These are phyloP conservation scores for Halophytophthora batemanensis DNA, from an alignment of 352 stramenopile species.

Conservation along the genomic window DNA sequence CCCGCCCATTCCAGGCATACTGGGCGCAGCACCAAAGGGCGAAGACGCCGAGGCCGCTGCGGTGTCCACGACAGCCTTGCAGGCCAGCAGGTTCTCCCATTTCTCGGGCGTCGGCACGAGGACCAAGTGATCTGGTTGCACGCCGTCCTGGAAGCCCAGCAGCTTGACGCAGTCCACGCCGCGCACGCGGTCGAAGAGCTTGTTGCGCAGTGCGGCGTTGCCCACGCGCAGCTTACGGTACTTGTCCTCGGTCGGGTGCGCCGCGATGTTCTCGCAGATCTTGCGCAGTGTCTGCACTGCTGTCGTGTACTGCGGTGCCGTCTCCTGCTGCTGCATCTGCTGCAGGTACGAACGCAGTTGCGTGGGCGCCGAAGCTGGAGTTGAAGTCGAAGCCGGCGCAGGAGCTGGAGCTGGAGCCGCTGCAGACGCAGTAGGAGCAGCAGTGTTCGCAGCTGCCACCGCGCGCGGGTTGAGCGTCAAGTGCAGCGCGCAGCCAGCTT, in stretches of 20 bases:
- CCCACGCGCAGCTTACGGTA: constrained; percentile 70
- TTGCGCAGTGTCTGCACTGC: constrained; percentile 73
- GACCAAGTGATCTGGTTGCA: constrained; percentile 69
- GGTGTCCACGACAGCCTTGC: constrained; percentile 72
- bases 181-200: constrained; percentile 54
- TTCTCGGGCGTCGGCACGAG: constrained; percentile 66
- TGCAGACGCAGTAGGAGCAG: constrained; percentile 7
- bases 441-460: constrained; percentile 15
- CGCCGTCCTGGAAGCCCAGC: constrained; percentile 65
- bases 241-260: constrained; percentile 69
- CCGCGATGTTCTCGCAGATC: constrained; percentile 80
- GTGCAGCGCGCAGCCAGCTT: constrained; percentile 61
- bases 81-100: constrained; percentile 68
- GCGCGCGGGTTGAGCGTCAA: constrained; percentile 51
- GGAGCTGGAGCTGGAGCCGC: constrained; percentile 4
- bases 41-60: constrained; percentile 7
- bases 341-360: constrained; percentile 50
- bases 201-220: constrained; percentile 64
- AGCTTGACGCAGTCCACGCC: constrained; percentile 60
- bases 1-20: constrained; percentile 13
- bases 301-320: constrained; percentile 34
- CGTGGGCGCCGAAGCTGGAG: constrained; percentile 6
- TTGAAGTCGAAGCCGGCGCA: background rate
- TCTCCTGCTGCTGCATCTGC: constrained; percentile 49
- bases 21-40: constrained; percentile 15